A percentile compares a stretch with the other conserved stretches of the same genome.
Conservation (phyloP, 1,284 basidiomycete genomes). For the Golubevia pallescens region DNA sequence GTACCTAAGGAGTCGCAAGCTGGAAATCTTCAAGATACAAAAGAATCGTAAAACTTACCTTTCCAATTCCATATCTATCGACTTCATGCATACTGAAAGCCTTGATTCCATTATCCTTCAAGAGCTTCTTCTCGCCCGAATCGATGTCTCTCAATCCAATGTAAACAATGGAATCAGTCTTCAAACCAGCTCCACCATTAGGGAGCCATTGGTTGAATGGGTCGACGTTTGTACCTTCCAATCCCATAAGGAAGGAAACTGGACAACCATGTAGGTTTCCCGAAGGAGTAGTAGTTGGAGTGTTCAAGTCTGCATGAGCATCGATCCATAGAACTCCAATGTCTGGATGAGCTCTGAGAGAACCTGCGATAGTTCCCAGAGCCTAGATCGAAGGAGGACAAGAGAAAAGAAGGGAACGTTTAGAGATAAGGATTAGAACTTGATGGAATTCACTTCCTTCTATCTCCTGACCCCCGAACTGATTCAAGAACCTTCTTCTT, state of each 20-base stretch:
- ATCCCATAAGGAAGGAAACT: constrained; percentile 79
- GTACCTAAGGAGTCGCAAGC: not conserved
- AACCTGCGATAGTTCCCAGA: too few relatives aligned
- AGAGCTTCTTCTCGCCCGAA: constrained; percentile 83
- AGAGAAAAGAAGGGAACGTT: constrained; percentile 9
- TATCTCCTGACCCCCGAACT: too few relatives aligned
- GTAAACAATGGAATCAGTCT: constrained; percentile 80
- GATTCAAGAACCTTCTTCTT: too few relatives aligned
- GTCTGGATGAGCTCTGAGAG: constrained; percentile 70
- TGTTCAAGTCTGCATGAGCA: constrained; percentile 91
- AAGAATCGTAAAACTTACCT: constrained; percentile 15
- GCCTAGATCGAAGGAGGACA: constrained; percentile 63
- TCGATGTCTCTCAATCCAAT: constrained; percentile 96
- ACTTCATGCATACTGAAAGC: constrained; percentile 98
- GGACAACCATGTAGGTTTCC: constrained; percentile 99
- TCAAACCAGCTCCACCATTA: constrained; percentile 48
- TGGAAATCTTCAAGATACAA: not conserved
- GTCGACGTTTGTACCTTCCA: constrained; percentile 55
- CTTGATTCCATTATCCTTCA: constrained; percentile 86
- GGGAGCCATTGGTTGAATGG: constrained; percentile 61
- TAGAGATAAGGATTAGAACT: too few relatives aligned
- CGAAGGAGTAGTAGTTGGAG: constrained; percentile 77
- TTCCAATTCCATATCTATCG: constrained; percentile 89
- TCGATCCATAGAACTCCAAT: constrained; percentile 83
- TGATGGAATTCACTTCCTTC: too few relatives aligned